Base-by-base conservation (phyloP, 352 stramenopile species). In the Globisporangium ultimum region DNA sequence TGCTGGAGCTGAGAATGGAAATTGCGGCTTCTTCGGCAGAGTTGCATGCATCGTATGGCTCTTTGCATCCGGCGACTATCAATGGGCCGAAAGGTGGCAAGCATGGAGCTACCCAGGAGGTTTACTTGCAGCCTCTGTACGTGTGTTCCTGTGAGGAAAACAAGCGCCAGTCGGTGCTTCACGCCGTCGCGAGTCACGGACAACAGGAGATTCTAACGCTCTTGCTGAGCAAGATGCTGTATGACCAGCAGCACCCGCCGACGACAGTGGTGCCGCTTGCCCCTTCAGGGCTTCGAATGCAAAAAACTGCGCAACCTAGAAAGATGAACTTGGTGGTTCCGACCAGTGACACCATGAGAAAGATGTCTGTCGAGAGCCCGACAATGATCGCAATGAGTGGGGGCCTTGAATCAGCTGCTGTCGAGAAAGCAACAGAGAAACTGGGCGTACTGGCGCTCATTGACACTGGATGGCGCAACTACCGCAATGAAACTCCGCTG, bases 61-160 rank as follows among this genome's bases (percentile, higher is more conserved):
- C 40, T 2, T 52, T 50, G 17, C 56, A 53, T n/a, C 48, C 63
- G 1, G 45, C 24, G 14, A 52, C 2, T 8, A 53, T 50, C 15
- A 24, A 62, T 32, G 15, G 14, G 7, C 14, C 41, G 24, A 28
- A 28, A 5, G 5, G 24, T 5, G 24, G 24, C 24, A 5, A 28
- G 17, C 18, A 34, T 17, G 21, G 38, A 43, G 38, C 38, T 36
- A 46, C 54, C 24, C 49, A 66, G 2, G 18, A 58, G 9, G 61
- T 66, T 17, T 63, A 66, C 17, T 48, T 84, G 15, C 59, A 71
- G 41, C 76, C 77, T 8, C 57, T 90, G 12, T 88, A 87, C 57
- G 63, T 78, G 14, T 90, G 80, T 21, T 87, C 76, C 10, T 90
- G 80, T 21, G 80, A 90, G 56, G 65, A 80, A 40, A 68, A 79